Evolutionary conservation across 2,329 filamentous ascomycete species (phyloP), one percentile per base, ranked within the genome.

Genomic region (Elsinoe arachidis): DNA sequence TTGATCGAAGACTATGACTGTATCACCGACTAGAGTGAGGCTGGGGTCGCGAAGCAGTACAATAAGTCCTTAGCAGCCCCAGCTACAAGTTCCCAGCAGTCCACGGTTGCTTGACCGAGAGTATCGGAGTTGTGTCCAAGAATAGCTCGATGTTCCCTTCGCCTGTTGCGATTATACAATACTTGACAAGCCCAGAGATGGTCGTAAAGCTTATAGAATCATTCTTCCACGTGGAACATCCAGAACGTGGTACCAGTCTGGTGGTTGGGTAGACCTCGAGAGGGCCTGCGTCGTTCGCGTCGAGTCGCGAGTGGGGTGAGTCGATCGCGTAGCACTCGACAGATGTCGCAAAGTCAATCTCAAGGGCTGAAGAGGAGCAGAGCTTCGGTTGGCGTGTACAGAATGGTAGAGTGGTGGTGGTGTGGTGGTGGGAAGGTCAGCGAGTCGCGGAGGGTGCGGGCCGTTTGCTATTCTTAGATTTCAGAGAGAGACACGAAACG

Each of bases 391-490:
- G 30, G n/a, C 46, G 17, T 34, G n/a, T 37, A 37, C 46, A 30
- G 21, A 19, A 46, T 15, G 19, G 41, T 46, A 15, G 17, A 35
- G 34, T 21, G 26, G 49, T 35, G 33, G 35, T 26, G 49, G 49
- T 33, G 26, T 52, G 17, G 46, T 37, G 46, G 49, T 38, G 49
- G 49, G 49, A 55, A 43, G 53, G 53, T 43, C 53, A 55, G 53
- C 53, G 53, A 55, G 39, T 55, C 37, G 53, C 53, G 49, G 34
- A 53, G 49, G 37, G 11, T 34, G 54, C 41, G 54, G 54, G 54
- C 54, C 43, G 54, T 38, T 38, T 47, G 54, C 54, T 56, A 56
- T 56, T 56, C 54, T 56, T 56, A 56, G 54, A 53, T 53, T 53
- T 39, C 49, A 53, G 49, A 53, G 33, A 53, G 49, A 53, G 49